Conservation (phyloP, 805 yeast species). For the Starmerella potacharoeniae region DNA sequence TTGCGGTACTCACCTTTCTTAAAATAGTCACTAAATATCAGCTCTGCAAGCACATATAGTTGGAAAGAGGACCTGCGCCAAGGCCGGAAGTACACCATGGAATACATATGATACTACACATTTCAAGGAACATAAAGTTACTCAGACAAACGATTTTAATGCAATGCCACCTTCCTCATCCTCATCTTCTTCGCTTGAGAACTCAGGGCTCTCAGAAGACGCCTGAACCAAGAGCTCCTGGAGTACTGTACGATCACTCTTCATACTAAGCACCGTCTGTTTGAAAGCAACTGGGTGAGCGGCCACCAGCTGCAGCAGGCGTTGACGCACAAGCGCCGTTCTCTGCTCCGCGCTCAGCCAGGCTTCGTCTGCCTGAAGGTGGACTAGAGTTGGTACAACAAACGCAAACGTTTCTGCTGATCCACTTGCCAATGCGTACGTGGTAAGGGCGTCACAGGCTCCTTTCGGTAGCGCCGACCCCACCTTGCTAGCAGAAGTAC, state of each 20-base stretch:
- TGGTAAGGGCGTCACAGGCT: constrained; percentile 11
- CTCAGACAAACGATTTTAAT: constrained; percentile 36
- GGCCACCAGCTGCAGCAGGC: constrained; percentile 27
- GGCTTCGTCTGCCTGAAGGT: background rate
- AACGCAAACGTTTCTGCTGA: constrained; percentile 5
- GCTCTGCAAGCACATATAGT: too few relatives aligned
- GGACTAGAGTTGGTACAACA: constrained; percentile 14
- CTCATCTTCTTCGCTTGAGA: constrained; percentile 10
- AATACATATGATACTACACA: too few relatives aligned
- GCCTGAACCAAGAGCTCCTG: constrained; percentile 17
- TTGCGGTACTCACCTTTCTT: too few relatives aligned
- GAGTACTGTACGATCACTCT: constrained; percentile 13
- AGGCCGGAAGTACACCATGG: too few relatives aligned
- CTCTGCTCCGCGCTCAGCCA: background rate
- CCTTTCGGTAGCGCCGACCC: background rate
- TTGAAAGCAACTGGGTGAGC: constrained; percentile 28
- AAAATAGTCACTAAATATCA: too few relatives aligned
- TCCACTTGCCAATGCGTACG: constrained; percentile 16
- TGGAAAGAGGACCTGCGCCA: too few relatives aligned
- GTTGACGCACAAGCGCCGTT: constrained; percentile 7
- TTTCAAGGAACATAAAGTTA: background rate
- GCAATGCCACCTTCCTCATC: constrained; percentile 34
- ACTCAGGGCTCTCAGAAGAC: constrained; percentile 6
- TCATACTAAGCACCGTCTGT: constrained; percentile 36
- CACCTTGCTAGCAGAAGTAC: background rate